Evolutionary conservation across 2,329 filamentous ascomycete genomes (phyloP).

Genomic region (Pseudogymnoascus verrucosus): DNA sequence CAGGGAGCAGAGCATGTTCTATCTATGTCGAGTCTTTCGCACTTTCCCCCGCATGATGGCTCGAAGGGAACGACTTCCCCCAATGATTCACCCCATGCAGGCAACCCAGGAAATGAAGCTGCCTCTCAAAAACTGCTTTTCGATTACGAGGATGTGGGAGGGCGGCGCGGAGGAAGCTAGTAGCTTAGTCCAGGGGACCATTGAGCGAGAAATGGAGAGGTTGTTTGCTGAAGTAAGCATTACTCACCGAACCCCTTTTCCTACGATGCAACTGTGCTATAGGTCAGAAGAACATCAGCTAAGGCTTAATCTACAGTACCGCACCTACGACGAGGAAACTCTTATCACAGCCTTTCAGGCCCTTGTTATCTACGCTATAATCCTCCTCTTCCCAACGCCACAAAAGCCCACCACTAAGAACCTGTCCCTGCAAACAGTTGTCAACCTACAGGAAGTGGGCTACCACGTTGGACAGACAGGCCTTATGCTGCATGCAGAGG

Average conservation of each 20-base stretch:
- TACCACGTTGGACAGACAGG: slow-evolving; percentile 28
- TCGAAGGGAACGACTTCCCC: slow-evolving; percentile 30
- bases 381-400: slow-evolving; percentile 31
- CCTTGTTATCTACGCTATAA: slow-evolving; percentile 30
- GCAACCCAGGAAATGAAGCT: slow-evolving; percentile 16
- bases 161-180: slow-evolving; percentile 24
- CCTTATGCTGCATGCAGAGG: slow-evolving; percentile 31
- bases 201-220: slow-evolving; percentile 27
- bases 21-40: slow-evolving; percentile 29
- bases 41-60: slow-evolving; percentile 34
- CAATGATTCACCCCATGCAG: slow-evolving; percentile 29
- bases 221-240: slow-evolving; percentile 27
- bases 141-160: slow-evolving; percentile 32
- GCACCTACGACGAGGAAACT: slow-evolving; percentile 26
- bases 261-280: not conserved
- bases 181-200: slow-evolving; percentile 28
- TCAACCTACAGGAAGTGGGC: slow-evolving; percentile 26
- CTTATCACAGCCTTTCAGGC: slow-evolving; percentile 31
- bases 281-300: not conserved
- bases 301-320: slow-evolving; percentile 22
- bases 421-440: slow-evolving; percentile 24
- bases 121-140: slow-evolving; percentile 31
- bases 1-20: slow-evolving; percentile 26
- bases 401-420: slow-evolving; percentile 17
- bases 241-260: not conserved